Conservation (phyloP, 805 yeast genomes). For the Ogataea thermomethanolica region DNA sequence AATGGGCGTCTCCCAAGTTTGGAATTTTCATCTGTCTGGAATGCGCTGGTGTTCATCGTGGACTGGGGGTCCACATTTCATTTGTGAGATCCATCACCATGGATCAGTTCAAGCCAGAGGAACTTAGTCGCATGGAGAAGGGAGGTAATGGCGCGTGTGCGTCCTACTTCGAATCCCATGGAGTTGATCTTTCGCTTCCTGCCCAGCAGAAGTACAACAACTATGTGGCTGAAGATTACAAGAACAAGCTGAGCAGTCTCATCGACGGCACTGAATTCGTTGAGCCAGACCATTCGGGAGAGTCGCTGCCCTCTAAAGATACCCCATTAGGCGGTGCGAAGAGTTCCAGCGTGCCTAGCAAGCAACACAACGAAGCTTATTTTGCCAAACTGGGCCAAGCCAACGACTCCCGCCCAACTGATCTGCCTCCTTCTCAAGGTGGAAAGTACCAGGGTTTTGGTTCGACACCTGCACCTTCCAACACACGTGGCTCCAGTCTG, state of each 20-base stretch:
- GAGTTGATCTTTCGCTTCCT: slow-evolving; percentile 60
- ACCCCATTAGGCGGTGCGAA: slow-evolving; percentile 4
- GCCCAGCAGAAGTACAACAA: slow-evolving; percentile 80
- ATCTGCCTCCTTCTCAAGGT: slow-evolving; percentile 89
- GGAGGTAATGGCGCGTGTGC: slow-evolving; percentile 87
- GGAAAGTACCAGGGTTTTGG: slow-evolving; percentile 94
- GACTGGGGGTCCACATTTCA: slow-evolving; percentile 94
- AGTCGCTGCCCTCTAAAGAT: slow-evolving; percentile 36
- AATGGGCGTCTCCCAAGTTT: slow-evolving; percentile 98
- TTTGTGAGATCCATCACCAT: slow-evolving; percentile 95
- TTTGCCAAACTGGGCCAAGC: slow-evolving; percentile 75
- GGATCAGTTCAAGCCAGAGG: slow-evolving; percentile 98
- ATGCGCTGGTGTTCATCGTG: slow-evolving; percentile 96
- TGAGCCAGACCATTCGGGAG: slow-evolving; percentile 57
- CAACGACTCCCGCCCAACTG: slow-evolving; percentile 69
- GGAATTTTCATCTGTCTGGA: slow-evolving; percentile 96
- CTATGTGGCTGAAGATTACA: slow-evolving; percentile 91
- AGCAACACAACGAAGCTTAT: slow-evolving; percentile 71
- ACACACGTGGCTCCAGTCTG: slow-evolving; percentile 38
- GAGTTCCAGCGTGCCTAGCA: slow-evolving; percentile 29
- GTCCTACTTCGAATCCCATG: slow-evolving; percentile 65
- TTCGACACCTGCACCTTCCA: slow-evolving; percentile 54
- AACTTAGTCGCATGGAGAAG: slow-evolving; percentile 81
- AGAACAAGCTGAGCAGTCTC: slow-evolving; percentile 69
- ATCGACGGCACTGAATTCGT: slow-evolving; percentile 71